Evolutionary conservation across 768 basidiomycete genomes (phyloP).

Genomic region (Lentinula raphanica): DNA sequence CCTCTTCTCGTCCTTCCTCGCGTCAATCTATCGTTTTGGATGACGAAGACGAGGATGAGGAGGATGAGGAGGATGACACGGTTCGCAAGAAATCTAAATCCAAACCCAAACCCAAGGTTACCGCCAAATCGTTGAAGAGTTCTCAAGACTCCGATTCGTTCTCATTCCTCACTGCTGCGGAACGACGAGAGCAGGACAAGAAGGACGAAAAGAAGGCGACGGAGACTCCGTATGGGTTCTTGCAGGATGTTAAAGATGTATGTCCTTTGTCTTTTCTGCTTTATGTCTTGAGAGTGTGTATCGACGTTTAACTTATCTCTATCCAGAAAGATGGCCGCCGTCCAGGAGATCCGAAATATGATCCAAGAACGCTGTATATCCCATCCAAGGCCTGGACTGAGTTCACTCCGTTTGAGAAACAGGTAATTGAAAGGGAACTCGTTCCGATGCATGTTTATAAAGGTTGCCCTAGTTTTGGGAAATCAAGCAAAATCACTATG

Average conservation of each 20-base stretch:
- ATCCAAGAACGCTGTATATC: conserved; percentile 82
- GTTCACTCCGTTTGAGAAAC: conserved; percentile 95
- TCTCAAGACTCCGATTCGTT: conserved; percentile 22
- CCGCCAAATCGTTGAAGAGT: conserved; percentile 27
- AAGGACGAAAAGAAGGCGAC: conserved; percentile 79
- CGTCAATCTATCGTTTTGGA: conserved; percentile 32
- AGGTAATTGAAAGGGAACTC: conserved; percentile 34
- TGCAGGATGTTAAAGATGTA: conserved; percentile 69
- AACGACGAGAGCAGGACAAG: conserved; percentile 65
- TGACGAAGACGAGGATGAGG: conserved; percentile 31
- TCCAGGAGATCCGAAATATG: conserved; percentile 82
- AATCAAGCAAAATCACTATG: conserved; percentile 97
- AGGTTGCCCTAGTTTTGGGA: conserved; percentile 41
- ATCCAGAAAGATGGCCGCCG: conserved; percentile 71
- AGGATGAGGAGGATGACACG: conserved; percentile 30
- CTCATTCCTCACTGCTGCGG: conserved; percentile 78
- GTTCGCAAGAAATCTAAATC: conserved; percentile 25
- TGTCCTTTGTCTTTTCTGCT: conserved; percentile 19
- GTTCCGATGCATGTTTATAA: too few relatives aligned
- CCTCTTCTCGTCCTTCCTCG: conserved; percentile 50
- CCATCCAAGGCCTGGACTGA: conserved; percentile 70
- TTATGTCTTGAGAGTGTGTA: background rate
- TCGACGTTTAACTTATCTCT: conserved; percentile 8
- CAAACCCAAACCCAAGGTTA: conserved; percentile 28
- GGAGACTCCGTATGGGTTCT: conserved; percentile 75